A percentile compares a stretch with the other conserved stretches of the same genome.
phyloP scores from a whole-genome alignment of 129 eudicot species.

The Escallonia rubra region DNA sequence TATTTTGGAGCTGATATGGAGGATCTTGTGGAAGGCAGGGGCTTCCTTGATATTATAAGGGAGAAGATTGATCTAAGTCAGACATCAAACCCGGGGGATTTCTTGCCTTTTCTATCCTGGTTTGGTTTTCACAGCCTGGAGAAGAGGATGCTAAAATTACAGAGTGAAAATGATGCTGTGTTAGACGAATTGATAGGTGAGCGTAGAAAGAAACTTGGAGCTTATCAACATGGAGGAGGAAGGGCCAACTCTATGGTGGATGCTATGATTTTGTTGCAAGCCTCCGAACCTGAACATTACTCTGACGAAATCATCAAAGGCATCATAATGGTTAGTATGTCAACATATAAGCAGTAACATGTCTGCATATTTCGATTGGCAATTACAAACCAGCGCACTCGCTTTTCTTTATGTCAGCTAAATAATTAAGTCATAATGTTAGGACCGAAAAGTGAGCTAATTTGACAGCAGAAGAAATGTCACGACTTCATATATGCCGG shows the following conservation, averaged over 20 bases:
- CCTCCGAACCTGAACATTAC: slow-evolving; percentile 46
- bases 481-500: too few relatives aligned
- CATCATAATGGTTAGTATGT: slow-evolving; percentile 26
- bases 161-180: slow-evolving; percentile 26
- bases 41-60: slow-evolving; percentile 13
- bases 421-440: too few relatives aligned
- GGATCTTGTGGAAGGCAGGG: slow-evolving; percentile 18
- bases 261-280: slow-evolving; percentile 39
- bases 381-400: too few relatives aligned
- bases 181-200: slow-evolving; percentile 44
- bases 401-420: too few relatives aligned
- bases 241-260: slow-evolving; percentile 35
- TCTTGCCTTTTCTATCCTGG: slow-evolving; percentile 37
- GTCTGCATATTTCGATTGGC: too few relatives aligned
- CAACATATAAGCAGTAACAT: not conserved
- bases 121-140: slow-evolving; percentile 26
- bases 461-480: too few relatives aligned
- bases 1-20: slow-evolving; percentile 20
- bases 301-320: slow-evolving; percentile 57
- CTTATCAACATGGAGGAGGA: not conserved
- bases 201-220: slow-evolving; percentile 1
- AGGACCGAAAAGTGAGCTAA: too few relatives aligned
- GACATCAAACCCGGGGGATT: slow-evolving; percentile 37
- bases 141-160: slow-evolving; percentile 29
- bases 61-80: slow-evolving; percentile 23